These are phyloP conservation scores for Limonomyces culmigenus DNA, from an alignment of 1,284 basidiomycete species.

Conservation along the genomic window DNA sequence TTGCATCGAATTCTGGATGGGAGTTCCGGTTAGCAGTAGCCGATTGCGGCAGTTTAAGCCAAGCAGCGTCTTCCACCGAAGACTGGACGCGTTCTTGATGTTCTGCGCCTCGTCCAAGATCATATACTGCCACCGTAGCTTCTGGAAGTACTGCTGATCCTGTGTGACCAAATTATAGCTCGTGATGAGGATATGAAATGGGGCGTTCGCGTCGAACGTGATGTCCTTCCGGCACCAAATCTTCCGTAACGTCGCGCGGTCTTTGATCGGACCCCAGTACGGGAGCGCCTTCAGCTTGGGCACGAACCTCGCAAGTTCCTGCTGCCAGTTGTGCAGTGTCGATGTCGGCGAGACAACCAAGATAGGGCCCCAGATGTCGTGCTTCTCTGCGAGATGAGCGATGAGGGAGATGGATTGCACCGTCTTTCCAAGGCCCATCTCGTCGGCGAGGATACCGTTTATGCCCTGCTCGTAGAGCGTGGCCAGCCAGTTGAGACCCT, in stretches of 20 bases:
- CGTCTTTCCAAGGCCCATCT: slow-evolving; percentile 98
- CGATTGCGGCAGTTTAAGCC: slow-evolving; percentile 96
- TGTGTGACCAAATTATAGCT: slow-evolving; percentile 95
- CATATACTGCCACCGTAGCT: slow-evolving; percentile 99
- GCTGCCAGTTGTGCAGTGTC: slow-evolving; percentile 99
- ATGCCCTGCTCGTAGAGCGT: slow-evolving; percentile 99
- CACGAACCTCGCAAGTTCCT: slow-evolving; percentile 92
- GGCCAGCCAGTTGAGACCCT: slow-evolving; percentile 96
- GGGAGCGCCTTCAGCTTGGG: slow-evolving; percentile 89
- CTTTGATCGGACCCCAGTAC: slow-evolving; percentile 98
- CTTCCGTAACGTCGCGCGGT: slow-evolving; percentile 85
- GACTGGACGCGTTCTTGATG: slow-evolving; percentile 97
- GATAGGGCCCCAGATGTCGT: slow-evolving; percentile 99
- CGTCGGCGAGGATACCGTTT: slow-evolving; percentile 95
- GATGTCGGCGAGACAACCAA: slow-evolving; percentile 98
- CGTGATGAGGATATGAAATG: slow-evolving; percentile 94
- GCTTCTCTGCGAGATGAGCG: slow-evolving; percentile 91
- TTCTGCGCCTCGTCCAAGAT: slow-evolving; percentile 98
- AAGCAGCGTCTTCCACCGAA: slow-evolving; percentile 94
- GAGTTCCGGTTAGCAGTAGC: slow-evolving; percentile 90
- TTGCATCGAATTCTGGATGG: slow-evolving; percentile 99
- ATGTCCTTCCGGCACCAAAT: slow-evolving; percentile 99
- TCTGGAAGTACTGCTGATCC: slow-evolving; percentile 97
- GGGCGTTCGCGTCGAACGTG: slow-evolving; percentile 88
- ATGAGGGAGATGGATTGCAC: slow-evolving; percentile 97